Conservation (phyloP, 179 eudicot species). For the Nepenthes alata region DNA sequence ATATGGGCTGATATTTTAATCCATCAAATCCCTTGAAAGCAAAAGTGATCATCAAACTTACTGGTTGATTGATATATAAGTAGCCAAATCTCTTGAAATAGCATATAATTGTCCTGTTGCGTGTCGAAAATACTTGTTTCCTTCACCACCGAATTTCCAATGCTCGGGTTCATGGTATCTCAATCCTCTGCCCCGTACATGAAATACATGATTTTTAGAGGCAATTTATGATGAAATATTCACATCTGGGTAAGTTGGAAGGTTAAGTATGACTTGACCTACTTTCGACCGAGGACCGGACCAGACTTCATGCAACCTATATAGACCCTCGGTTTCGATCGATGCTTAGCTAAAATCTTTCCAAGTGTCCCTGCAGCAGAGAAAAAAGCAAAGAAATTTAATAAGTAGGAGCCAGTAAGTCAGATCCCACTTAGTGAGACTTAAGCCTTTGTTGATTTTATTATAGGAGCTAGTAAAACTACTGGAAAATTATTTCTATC, state of each 20-base stretch:
- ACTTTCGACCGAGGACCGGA: constrained; percentile 77
- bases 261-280: constrained; percentile 1
- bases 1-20: too few relatives aligned
- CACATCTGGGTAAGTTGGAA: background rate
- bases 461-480: too few relatives aligned
- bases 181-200: constrained; percentile 46
- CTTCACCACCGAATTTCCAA: constrained; percentile 89
- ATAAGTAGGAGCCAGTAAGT: too few relatives aligned
- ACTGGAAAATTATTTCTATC: too few relatives aligned
- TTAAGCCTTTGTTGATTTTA: too few relatives aligned
- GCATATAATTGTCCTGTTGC: constrained; percentile 87
- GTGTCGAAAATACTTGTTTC: constrained; percentile 83
- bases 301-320: constrained; percentile 90
- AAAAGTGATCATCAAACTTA: constrained; percentile 3
- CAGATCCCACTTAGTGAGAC: too few relatives aligned
- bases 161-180: constrained; percentile 80
- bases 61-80: constrained; percentile 63
- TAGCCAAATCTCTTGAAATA: constrained; percentile 71
- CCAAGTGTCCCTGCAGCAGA: constrained; percentile 69
- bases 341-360: constrained; percentile 52
- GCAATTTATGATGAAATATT: background rate
- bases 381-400: background rate
- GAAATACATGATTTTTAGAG: background rate
- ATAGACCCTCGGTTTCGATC: constrained; percentile 55
- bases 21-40: too few relatives aligned